phyloP scores from a whole-genome alignment of 2,329 filamentous ascomycete genomes.

The Penicillium sclerotigenum region DNA sequence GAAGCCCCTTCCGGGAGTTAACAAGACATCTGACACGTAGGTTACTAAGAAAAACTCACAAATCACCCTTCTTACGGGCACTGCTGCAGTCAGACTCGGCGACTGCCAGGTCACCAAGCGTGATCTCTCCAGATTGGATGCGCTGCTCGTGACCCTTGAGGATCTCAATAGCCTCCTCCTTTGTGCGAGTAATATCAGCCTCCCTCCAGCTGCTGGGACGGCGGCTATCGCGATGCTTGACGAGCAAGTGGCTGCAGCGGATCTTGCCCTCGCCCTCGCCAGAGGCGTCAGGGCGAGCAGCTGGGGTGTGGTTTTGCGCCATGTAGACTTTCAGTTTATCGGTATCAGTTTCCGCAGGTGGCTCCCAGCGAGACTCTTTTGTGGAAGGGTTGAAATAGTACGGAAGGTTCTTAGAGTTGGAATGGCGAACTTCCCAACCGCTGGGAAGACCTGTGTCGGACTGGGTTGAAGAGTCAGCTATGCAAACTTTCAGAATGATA shows the following conservation, averaged over 20 bases:
- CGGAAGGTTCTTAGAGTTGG: slow-evolving; percentile 95
- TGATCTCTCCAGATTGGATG: slow-evolving; percentile 67
- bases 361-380: slow-evolving; percentile 93
- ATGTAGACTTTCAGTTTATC: slow-evolving; percentile 94
- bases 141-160: slow-evolving; percentile 70
- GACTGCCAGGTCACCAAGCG: slow-evolving; percentile 77
- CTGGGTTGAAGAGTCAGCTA: slow-evolving; percentile 37
- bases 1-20: slow-evolving; percentile 60
- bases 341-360: slow-evolving; percentile 79
- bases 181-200: slow-evolving; percentile 79
- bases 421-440: slow-evolving; percentile 94
- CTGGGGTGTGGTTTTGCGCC: slow-evolving; percentile 71
- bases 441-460: slow-evolving; percentile 75
- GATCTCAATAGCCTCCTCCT: slow-evolving; percentile 79
- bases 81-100: slow-evolving; percentile 95
- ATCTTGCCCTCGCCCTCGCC: slow-evolving; percentile 73
- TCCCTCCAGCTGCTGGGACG: slow-evolving; percentile 92
- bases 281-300: slow-evolving; percentile 30
- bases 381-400: slow-evolving; percentile 94
- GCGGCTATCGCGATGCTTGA: slow-evolving; percentile 88
- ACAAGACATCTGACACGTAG: background rate
- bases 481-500: background rate
- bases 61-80: slow-evolving; percentile 85
- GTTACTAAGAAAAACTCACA: slow-evolving; percentile 51
- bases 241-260: slow-evolving; percentile 83